Evolutionary conservation across 2,329 filamentous ascomycete genomes (phyloP).

Genomic region (Penicillium sumatraense): DNA sequence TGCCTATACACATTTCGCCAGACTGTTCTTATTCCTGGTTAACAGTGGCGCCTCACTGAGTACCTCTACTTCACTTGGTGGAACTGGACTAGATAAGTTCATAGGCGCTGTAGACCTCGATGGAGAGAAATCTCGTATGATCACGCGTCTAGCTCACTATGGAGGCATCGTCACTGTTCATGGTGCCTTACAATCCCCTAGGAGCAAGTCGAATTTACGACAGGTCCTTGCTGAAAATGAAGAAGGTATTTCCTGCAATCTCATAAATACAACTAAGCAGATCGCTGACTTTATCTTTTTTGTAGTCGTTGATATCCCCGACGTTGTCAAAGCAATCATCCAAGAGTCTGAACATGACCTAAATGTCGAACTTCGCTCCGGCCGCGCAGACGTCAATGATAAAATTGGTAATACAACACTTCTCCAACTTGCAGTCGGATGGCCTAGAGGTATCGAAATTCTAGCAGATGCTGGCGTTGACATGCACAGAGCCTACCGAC

Average conservation of each 20-base stretch:
- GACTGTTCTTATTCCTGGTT: slow-evolving; percentile 2
- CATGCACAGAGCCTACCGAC: neutral
- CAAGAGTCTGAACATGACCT: slow-evolving; percentile 6
- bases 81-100: neutral
- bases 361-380: neutral
- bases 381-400: neutral
- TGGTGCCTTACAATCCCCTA: neutral
- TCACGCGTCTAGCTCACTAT: neutral
- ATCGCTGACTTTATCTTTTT: too few relatives aligned
- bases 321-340: slow-evolving; percentile 1
- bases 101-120: neutral
- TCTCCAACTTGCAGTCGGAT: slow-evolving; percentile 9
- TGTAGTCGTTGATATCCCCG: neutral
- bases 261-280: too few relatives aligned
- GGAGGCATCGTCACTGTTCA: neutral
- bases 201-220: slow-evolving; percentile 3
- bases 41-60: neutral
- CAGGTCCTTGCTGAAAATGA: neutral
- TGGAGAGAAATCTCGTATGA: neutral
- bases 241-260: too few relatives aligned
- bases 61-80: neutral
- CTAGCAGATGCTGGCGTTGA: slow-evolving; percentile 5
- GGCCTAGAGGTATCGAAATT: slow-evolving; percentile 6
- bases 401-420: neutral
- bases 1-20: neutral